Conservation (phyloP, 139 green algal genomes). For the Monoraphidium neglectum region DNA sequence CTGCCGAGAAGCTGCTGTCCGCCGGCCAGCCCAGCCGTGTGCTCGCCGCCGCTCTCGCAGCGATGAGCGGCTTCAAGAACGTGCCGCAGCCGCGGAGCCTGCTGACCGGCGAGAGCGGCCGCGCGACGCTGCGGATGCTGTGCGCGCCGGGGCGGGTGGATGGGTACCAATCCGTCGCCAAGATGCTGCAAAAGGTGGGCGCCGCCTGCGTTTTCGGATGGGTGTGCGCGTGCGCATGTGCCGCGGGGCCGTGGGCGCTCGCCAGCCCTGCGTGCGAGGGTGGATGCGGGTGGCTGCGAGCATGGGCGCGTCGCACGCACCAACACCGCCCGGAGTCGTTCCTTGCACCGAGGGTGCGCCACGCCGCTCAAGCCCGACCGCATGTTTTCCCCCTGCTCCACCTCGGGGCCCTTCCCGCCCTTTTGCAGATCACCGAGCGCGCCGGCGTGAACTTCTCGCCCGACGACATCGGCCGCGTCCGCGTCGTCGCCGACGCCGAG, state of each 20-base stretch:
- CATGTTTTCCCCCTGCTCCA: background rate
- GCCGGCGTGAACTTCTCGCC: no score
- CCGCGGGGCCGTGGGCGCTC: background rate
- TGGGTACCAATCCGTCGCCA: slow-evolving; percentile 32
- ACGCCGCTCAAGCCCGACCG: background rate
- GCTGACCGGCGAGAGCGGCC: slow-evolving; percentile 79
- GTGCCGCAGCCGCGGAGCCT: slow-evolving; percentile 69
- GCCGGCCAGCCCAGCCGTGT: slow-evolving; percentile 54
- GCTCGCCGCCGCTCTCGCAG: slow-evolving; percentile 85
- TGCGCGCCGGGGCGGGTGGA: slow-evolving; percentile 36
- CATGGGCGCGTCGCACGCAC: slow-evolving; percentile 7
- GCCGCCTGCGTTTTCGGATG: no score
- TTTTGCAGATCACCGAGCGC: no score
- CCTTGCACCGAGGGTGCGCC: background rate
- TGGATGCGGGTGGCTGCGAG: background rate
- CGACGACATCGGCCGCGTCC: slow-evolving; percentile 58
- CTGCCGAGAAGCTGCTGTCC: slow-evolving; percentile 74
- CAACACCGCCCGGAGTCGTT: background rate
- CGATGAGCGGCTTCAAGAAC: slow-evolving; percentile 81
- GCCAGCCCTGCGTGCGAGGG: background rate
- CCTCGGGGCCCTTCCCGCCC: slow-evolving; percentile 5
- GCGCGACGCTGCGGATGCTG: slow-evolving; percentile 69
- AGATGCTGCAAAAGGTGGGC: background rate
- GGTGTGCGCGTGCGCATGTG: no score
- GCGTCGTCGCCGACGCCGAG: slow-evolving; percentile 39